These are phyloP conservation scores for Solanum chmielewskii DNA, from an alignment of 257 asterid species.

Conservation along the genomic window DNA sequence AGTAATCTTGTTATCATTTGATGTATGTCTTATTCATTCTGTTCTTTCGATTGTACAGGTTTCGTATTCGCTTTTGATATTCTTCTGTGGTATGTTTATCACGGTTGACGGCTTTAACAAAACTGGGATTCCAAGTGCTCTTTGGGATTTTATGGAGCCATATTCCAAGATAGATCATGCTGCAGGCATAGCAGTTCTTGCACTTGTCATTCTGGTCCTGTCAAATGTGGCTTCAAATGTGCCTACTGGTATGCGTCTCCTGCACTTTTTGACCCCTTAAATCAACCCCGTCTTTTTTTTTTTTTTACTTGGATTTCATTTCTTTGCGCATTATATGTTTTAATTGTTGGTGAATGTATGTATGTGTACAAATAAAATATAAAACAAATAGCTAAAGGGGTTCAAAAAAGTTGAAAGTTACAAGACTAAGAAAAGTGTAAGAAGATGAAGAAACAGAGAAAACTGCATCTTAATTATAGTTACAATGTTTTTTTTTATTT, in stretches of 20 bases:
- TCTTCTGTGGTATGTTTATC: slow-evolving; percentile 93
- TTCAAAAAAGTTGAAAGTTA: background rate
- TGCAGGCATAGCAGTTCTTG: slow-evolving; percentile 55
- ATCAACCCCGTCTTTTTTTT: background rate
- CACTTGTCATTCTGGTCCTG: slow-evolving; percentile 56
- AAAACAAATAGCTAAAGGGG: background rate
- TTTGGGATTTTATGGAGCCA: slow-evolving; percentile 92
- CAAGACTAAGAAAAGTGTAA: background rate
- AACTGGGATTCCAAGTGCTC: slow-evolving; percentile 74
- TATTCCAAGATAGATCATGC: slow-evolving; percentile 50
- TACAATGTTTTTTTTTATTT: background rate
- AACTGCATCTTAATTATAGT: background rate
- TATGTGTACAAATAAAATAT: background rate
- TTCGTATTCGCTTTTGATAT: slow-evolving; percentile 85
- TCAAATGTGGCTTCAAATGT: slow-evolving; percentile 92
- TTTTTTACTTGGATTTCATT: background rate
- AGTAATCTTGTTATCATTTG: background rate
- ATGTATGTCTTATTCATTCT: background rate
- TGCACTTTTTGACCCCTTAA: background rate
- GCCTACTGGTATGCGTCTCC: slow-evolving; percentile 57
- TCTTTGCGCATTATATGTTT: background rate
- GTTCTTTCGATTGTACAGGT: slow-evolving; percentile 36
- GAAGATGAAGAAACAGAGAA: background rate
- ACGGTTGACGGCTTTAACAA: slow-evolving; percentile 72
- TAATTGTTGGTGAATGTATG: background rate